Base-by-base conservation (phyloP, 805 yeast species). In the Candida sakaeoensis region DNA sequence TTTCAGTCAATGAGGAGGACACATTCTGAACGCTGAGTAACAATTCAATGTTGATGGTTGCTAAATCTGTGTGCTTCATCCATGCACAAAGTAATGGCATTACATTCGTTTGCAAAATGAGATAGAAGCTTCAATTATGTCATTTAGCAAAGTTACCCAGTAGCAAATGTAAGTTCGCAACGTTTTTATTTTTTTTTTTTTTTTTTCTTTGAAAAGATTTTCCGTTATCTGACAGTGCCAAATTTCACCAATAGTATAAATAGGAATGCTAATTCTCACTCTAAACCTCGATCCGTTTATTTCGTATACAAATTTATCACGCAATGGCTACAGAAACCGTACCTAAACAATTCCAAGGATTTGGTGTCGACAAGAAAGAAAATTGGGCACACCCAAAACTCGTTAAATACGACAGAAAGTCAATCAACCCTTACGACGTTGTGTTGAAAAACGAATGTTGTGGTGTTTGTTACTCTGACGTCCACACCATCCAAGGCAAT, bases 381-480 rank as follows among this genome's bases (percentile, higher is more conserved):
- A 58, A 60, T 44, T 65, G 65, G 61, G 52, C 53, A 45, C 52
- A 59, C 40, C 64, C 66, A 29, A 61, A 56, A 49, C 46, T 55
- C 47, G 61, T 57, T n/a, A 46, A 51, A 19, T 63, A 50, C 49
- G 48, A 40, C 30, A 57, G 52, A 38, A 63, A 62, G 47, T 44
- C 46, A 22, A 40, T 64, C 41, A 42, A 45, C 16, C 53, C 57
- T 8, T 48, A 51, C 31, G 85, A 79, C 48, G 68, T 80, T 30
- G 82, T 77, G 46, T 65, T 79, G 32, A 76, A 77, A 54, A 72
- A 75, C 37, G 79, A 75, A 47, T 72, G 76, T 46, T 79, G 85
- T 60, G 85, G 85, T 50, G 62, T 80, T 27, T 80, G 86, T 58
- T 83, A 81, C 22, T 68, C 79, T 14, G 86, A 80, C 49, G 63